These are phyloP conservation scores for Amanita subjunquillea DNA, from an alignment of 768 basidiomycete species.

Conservation along the genomic window DNA sequence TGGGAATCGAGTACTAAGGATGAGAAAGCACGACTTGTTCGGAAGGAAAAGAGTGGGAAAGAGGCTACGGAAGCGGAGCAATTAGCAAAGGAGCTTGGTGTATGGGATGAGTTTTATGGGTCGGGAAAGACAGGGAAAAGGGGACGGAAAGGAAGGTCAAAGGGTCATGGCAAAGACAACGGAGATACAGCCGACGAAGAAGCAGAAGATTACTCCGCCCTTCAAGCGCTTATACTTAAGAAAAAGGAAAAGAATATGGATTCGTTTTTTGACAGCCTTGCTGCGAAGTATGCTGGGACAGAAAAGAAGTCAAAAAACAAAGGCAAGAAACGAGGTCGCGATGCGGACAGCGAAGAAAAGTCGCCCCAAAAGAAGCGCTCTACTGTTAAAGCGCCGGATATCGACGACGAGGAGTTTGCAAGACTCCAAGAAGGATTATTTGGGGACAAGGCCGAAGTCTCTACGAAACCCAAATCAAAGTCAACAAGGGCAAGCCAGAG, in stretches of 20 bases:
- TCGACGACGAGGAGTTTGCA: constrained; percentile 57
- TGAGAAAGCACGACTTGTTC: constrained; percentile 63
- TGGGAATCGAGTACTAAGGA: constrained; percentile 75
- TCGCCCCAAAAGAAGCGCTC: constrained; percentile 42
- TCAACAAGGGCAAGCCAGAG: constrained; percentile 21
- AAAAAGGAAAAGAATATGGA: constrained; percentile 57
- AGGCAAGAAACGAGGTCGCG: constrained; percentile 44
- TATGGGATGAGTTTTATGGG: constrained; percentile 92
- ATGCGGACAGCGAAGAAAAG: constrained; percentile 27
- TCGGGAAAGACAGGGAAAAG: constrained; percentile 56
- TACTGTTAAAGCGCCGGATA: constrained; percentile 38
- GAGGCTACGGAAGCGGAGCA: constrained; percentile 82
- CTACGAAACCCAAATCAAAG: constrained; percentile 13
- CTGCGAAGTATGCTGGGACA: constrained; percentile 55
- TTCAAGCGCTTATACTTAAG: constrained; percentile 78
- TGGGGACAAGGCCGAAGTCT: constrained; percentile 28
- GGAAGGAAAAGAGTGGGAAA: constrained; percentile 64
- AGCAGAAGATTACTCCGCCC: constrained; percentile 51
- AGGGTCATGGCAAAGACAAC: constrained; percentile 33
- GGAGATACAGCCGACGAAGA: constrained; percentile 23
- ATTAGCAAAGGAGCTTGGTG: constrained; percentile 77
- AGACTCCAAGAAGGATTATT: constrained; percentile 49
- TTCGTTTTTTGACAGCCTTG: constrained; percentile 65
- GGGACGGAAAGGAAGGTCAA: constrained; percentile 44
- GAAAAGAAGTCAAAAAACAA: constrained; percentile 34